Percentiles rank a stretch among this genome's conserved stretches.
Conservation (phyloP, 192 early-diverging fungal genomes). For the Cladochytrium replicatum region DNA sequence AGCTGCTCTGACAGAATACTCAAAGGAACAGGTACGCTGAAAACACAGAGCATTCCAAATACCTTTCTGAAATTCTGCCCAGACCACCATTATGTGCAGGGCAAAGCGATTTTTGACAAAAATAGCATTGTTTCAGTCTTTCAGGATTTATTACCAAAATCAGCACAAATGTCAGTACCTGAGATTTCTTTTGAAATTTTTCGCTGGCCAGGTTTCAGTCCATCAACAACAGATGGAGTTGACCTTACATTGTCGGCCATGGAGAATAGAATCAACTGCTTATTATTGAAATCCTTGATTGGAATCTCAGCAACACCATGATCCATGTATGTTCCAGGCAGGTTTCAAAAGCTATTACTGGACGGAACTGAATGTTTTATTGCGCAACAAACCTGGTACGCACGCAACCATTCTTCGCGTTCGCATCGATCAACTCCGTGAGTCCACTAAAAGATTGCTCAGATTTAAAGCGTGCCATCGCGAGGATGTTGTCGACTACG, state of each 20-base stretch:
- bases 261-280: slow-evolving; percentile 87
- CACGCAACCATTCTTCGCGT: slow-evolving; percentile 87
- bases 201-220: slow-evolving; percentile 94
- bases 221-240: slow-evolving; percentile 88
- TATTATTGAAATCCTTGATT: slow-evolving; percentile 88
- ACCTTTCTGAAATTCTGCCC: no score
- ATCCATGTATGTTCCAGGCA: slow-evolving; percentile 87
- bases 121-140: slow-evolving; percentile 69
- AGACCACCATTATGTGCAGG: no score
- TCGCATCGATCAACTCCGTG: no score
- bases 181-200: no score
- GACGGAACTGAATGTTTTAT: no score
- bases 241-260: slow-evolving; percentile 92
- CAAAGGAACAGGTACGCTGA: no score
- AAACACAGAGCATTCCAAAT: no score
- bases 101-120: no score
- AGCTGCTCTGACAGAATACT: no score
- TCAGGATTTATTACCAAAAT: slow-evolving; percentile 71
- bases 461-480: slow-evolving; percentile 59
- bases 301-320: slow-evolving; percentile 63
- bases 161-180: no score
- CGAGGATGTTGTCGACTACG: slow-evolving; percentile 71
- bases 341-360: slow-evolving; percentile 6
- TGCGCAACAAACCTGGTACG: slow-evolving; percentile 56
- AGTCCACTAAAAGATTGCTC: no score